phyloP scores from a whole-genome alignment of 345 rosid species.

The Moringa oleifera region DNA sequence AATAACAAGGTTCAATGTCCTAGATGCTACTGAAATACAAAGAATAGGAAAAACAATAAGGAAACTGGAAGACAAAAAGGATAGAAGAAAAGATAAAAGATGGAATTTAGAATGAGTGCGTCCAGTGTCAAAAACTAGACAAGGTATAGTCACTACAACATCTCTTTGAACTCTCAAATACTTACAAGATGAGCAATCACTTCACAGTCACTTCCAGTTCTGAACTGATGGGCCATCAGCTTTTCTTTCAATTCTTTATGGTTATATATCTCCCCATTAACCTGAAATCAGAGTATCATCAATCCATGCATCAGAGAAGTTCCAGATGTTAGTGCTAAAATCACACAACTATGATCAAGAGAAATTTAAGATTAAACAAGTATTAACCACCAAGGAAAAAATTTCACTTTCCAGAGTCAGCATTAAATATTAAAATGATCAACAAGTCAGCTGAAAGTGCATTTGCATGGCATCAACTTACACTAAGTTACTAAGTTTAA shows the following conservation, averaged over 20 bases:
- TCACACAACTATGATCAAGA: no score
- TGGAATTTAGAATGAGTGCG: neutral
- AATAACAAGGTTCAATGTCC: neutral
- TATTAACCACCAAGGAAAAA: no score
- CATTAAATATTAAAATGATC: neutral
- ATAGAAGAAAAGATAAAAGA: neutral
- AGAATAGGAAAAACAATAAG: no score
- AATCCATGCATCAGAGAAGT: neutral
- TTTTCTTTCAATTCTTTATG: slow-evolving; percentile 56
- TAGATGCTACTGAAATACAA: neutral
- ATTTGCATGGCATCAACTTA: neutral
- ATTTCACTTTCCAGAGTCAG: neutral
- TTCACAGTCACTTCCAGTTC: slow-evolving; percentile 89
- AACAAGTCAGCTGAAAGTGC: neutral
- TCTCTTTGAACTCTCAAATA: slow-evolving; percentile 12
- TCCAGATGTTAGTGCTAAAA: neutral
- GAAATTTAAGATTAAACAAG: no score
- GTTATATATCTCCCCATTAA: slow-evolving; percentile 88
- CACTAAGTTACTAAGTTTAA: neutral
- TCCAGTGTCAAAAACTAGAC: neutral
- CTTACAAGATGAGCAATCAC: slow-evolving; percentile 89
- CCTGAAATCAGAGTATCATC: slow-evolving; percentile 30
- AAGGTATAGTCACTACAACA: no score
- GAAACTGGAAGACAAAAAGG: no score
- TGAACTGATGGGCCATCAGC: slow-evolving; percentile 54